Evolutionary conservation across 1,284 basidiomycete species (phyloP), one percentile per base, ranked within the genome.

Genomic region (Tilletia walkeri): DNA sequence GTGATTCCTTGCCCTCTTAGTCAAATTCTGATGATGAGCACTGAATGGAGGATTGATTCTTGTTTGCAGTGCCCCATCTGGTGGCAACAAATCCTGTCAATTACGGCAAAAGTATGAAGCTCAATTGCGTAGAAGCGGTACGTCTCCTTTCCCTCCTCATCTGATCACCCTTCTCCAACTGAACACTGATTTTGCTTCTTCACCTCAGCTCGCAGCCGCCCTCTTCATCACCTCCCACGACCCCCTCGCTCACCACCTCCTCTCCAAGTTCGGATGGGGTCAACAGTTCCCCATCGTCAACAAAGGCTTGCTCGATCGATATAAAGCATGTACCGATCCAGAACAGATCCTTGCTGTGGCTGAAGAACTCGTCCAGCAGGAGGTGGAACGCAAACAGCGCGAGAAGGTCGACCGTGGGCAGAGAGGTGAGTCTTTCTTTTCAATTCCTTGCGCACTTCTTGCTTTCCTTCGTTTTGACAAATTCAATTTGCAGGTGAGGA

Each of bases 71-170:
- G 4, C 80, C 81, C 3, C 77, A 79, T 65, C 75, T 82, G 73
- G 80, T 82, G 67, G 81, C 81, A 9, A 78, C 81, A 30, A 82
- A 82, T 45, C 81, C 81, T 7, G 79, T 82, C 67, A 82, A 82
- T 71, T 81, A 82, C 36, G 81, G 81, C 68, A 80, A 80, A 48
- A 79, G 78, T 1, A 78, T 79, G 71, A 82, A 82, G 71, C 77
- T 82, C 67, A 82, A 82, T 49, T 82, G 81, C 47, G 81, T 81
- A 20, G 81, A 82, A 71, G 81, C 81, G 2, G 49, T 73, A 49
- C 14, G 67, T 65, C 16, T 6, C 14, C 6, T 41, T 34, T 20
- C 48, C 63, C 5, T 14, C 45, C 39, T 12, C 9, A 66, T 34
- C 47, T 66, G 4, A n/a, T 1, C 30, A 3, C 10, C 14, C 39